Evolutionary conservation across 805 yeast species (phyloP).

Genomic region (Wickerhamomyces strasburgensis): DNA sequence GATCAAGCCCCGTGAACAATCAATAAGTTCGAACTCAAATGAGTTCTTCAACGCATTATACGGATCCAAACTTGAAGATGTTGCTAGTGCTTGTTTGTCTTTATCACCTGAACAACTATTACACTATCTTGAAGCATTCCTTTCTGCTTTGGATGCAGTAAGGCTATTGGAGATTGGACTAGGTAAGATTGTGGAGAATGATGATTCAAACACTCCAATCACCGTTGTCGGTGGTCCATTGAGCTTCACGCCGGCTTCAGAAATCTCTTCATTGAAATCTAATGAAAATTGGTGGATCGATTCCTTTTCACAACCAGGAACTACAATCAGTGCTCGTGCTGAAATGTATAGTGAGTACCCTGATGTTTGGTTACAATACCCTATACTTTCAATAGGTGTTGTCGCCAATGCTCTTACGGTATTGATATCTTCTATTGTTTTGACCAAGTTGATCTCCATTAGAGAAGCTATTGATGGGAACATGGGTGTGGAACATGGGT

Average conservation of each 20-base stretch:
- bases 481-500: slow-evolving; percentile 2
- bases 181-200: slow-evolving; percentile 30
- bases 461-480: slow-evolving; percentile 9
- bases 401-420: slow-evolving; percentile 29
- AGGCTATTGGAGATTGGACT: slow-evolving; percentile 35
- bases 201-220: slow-evolving; percentile 13
- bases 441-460: slow-evolving; percentile 20
- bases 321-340: slow-evolving; percentile 18
- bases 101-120: slow-evolving; percentile 25
- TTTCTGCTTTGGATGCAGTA: slow-evolving; percentile 28
- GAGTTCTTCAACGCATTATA: slow-evolving; percentile 24
- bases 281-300: slow-evolving; percentile 25
- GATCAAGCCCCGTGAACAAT: slow-evolving; percentile 31
- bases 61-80: slow-evolving; percentile 20
- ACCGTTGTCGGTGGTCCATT: slow-evolving; percentile 29
- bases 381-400: slow-evolving; percentile 27
- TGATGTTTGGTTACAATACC: slow-evolving; percentile 39
- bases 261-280: slow-evolving; percentile 19
- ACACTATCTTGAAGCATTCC: slow-evolving; percentile 29
- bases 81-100: slow-evolving; percentile 11
- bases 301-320: slow-evolving; percentile 21
- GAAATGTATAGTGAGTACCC: slow-evolving; percentile 22
- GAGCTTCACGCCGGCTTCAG: slow-evolving; percentile 22
- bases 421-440: slow-evolving; percentile 26
- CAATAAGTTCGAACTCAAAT: slow-evolving; percentile 23